Evolutionary conservation across 768 basidiomycete genomes (phyloP).

Genomic region (Boletus subparvulus): DNA sequence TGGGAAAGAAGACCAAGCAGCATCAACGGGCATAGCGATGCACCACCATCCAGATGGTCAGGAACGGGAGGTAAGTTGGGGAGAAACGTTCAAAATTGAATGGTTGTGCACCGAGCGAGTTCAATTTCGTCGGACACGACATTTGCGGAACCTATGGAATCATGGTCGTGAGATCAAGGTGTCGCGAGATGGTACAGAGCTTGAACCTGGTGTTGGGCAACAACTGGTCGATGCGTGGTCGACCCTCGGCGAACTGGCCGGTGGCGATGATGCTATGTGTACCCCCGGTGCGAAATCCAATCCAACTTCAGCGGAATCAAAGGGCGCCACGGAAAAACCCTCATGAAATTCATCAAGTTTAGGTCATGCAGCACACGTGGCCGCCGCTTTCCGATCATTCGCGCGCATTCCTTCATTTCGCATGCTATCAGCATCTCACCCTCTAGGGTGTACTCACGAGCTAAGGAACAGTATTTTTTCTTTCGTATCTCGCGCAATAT

Average conservation of each 20-base stretch:
- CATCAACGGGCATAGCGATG: too few species aligned
- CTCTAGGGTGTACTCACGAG: not conserved
- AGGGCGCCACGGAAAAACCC: not conserved
- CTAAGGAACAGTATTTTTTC: not conserved
- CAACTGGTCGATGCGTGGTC: slow-evolving; percentile 71
- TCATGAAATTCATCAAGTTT: not conserved
- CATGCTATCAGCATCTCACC: too few species aligned
- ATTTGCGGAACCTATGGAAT: slow-evolving; percentile 92
- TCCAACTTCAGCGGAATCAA: not conserved
- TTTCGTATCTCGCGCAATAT: not conserved
- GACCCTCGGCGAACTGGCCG: slow-evolving; percentile 26
- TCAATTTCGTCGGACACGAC: slow-evolving; percentile 73
- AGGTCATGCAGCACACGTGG: not conserved
- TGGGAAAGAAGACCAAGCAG: slow-evolving; percentile 17
- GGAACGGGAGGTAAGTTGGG: slow-evolving; percentile 50
- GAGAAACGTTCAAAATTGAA: slow-evolving; percentile 75
- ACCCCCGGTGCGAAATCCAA: not conserved
- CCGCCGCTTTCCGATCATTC: not conserved
- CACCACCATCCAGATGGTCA: not conserved
- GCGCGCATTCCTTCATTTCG: not conserved
- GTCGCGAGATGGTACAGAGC: slow-evolving; percentile 87
- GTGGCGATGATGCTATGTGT: not conserved
- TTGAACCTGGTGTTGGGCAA: slow-evolving; percentile 77
- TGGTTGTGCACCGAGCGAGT: slow-evolving; percentile 75
- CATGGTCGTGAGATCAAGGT: slow-evolving; percentile 79